phyloP scores from a whole-genome alignment of 352 stramenopile species.

The Globisporangium orthogonon region DNA sequence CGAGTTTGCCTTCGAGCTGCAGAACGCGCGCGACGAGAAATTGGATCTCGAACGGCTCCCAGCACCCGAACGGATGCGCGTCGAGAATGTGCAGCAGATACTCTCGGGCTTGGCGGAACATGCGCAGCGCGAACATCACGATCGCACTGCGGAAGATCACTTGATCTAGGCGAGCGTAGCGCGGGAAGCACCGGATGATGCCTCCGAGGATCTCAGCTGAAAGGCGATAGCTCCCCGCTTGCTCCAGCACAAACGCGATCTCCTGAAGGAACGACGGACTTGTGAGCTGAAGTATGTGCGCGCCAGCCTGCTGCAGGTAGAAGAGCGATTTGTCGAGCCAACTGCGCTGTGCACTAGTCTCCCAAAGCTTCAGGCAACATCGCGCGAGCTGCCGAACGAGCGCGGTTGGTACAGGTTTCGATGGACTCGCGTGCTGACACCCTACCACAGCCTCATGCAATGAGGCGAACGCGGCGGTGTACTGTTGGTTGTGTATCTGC shows the following conservation, averaged over 20 bases:
- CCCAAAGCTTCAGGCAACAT: conserved; percentile 36
- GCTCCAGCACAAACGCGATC: conserved; percentile 41
- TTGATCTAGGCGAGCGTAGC: conserved; percentile 32
- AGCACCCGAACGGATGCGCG: conserved; percentile 30
- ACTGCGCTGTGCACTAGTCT: conserved; percentile 17
- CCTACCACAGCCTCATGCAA: conserved; percentile 24
- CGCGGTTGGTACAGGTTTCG: conserved; percentile 11
- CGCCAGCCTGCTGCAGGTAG: conserved; percentile 40
- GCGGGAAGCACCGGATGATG: conserved; percentile 57
- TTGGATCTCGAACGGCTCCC: conserved; percentile 41
- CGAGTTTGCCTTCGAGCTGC: conserved; percentile 35
- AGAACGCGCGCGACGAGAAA: conserved; percentile 57
- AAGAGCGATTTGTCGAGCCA: conserved; percentile 38
- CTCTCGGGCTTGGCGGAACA: conserved; percentile 60
- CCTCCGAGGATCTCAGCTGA: conserved; percentile 46
- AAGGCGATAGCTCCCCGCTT: conserved; percentile 27
- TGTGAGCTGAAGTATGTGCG: conserved; percentile 36
- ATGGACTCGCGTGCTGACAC: conserved; percentile 13
- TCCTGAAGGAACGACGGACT: conserved; percentile 59
- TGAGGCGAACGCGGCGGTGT: conserved; percentile 20
- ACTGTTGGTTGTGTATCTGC: conserved; percentile 40
- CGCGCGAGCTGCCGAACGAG: conserved; percentile 38
- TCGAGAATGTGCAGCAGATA: conserved; percentile 66
- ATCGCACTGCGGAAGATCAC: conserved; percentile 68
- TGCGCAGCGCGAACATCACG: conserved; percentile 47